A percentile compares a stretch with the other conserved stretches of the same genome.
Conservation (phyloP, 2,329 filamentous ascomycete genomes). For the Penicillium sp. region DNA sequence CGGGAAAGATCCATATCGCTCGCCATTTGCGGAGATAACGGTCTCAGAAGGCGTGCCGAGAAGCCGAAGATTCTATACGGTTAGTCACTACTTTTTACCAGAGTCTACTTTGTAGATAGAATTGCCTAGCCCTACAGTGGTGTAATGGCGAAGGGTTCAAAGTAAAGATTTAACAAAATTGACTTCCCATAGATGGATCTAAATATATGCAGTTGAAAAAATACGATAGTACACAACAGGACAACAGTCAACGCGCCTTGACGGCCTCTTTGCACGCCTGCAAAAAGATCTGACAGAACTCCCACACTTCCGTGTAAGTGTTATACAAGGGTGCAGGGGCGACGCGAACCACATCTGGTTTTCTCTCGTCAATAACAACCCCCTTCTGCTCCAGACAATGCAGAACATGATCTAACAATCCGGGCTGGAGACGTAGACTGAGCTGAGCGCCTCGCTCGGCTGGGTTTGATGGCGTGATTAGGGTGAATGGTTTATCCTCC, state of each 20-base stretch:
- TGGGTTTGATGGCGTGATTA: conserved; percentile 70
- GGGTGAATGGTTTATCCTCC: conserved; percentile 50
- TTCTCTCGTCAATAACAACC: conserved; percentile 78
- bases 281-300: conserved; percentile 57
- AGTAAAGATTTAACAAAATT: not conserved
- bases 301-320: conserved; percentile 69
- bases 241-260: conserved; percentile 10
- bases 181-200: not conserved
- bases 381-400: conserved; percentile 64
- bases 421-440: conserved; percentile 67
- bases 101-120: not conserved
- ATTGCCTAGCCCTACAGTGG: not conserved
- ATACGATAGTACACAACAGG: not conserved
- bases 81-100: not conserved
- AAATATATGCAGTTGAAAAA: not conserved
- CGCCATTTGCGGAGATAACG: conserved; percentile 14
- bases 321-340: conserved; percentile 86
- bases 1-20: conserved; percentile 6
- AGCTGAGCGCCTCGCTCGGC: conserved; percentile 74
- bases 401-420: conserved; percentile 68
- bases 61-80: conserved; percentile 16
- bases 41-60: conserved; percentile 17
- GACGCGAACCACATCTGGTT: conserved; percentile 80
- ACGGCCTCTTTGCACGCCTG: conserved; percentile 48
- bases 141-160: not conserved